Evolutionary conservation across 345 rosid species (phyloP), one percentile per base, ranked within the genome.

Genomic region (Pugionium dolabratum): DNA sequence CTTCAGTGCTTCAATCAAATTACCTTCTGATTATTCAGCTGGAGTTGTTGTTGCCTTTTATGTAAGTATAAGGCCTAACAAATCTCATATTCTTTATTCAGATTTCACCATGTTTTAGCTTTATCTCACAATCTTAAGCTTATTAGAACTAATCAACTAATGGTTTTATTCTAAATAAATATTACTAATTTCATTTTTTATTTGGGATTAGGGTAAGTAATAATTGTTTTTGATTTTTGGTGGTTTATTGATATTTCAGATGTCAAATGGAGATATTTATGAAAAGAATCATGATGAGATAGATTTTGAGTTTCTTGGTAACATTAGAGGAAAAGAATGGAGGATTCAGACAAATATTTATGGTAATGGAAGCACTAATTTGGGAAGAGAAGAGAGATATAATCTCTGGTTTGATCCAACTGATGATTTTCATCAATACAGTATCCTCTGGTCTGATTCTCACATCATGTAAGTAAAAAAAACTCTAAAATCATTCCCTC

Each of bases 31-130:
- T 82, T 94, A 94, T 67, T 88, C 97, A 46, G 99, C 97, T 62
- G 99, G 99, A 29, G 95, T 94, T 70, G 97, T 94, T 74, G 93
- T 94, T 66, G 99, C 99, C 26, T 94, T 94, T 73, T 94, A 94
- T 77, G 99, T 94, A 72, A 85, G 97, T 79, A 62, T 18, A 18
- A 18, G 18, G 18, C 18, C 18, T 18, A 18, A 18, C 0, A 18
- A 18, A 18, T 18, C 18, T 18, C 18, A 18, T 18, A 0, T 18
- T 18, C 18, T 18, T 18, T 18, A 18, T 18, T 18, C 18, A 18
- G 18, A 18, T 28, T 40, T 67, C 63, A 32, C 43, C 36, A 40
- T 9, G 9, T 25, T 4, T 33, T 53, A 31, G 50, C 64, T 37
- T 29, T 1, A 39, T 2, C 47, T 64, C 31, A 60, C 8, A 9